These are phyloP conservation scores for Isoetes engelmannii DNA, from an alignment of 83 land plant species.

Conservation along the genomic window DNA sequence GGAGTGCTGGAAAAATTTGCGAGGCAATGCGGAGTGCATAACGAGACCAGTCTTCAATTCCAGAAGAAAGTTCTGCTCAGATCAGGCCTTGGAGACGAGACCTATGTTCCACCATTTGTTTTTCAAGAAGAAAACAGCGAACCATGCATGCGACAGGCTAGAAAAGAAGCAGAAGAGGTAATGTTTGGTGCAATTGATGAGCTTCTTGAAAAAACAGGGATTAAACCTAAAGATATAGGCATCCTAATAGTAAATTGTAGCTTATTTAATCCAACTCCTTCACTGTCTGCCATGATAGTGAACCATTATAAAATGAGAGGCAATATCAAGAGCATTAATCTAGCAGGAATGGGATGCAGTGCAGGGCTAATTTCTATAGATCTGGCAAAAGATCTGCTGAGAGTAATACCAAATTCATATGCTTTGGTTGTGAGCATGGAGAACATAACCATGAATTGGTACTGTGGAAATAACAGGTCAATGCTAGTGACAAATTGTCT, in stretches of 20 bases:
- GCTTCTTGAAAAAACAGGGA: background rate
- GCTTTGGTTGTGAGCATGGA: background rate
- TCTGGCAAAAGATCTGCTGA: background rate
- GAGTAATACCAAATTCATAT: background rate
- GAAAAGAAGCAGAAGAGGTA: background rate
- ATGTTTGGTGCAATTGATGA: background rate
- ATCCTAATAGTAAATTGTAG: background rate
- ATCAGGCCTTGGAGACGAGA: conserved; percentile 48
- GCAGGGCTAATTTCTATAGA: background rate
- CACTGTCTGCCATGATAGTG: background rate
- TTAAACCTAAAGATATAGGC: background rate
- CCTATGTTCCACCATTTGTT: conserved; percentile 36
- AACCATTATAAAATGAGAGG: conserved; percentile 1
- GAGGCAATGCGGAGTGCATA: conserved; percentile 26
- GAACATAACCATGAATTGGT: background rate
- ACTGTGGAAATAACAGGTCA: background rate
- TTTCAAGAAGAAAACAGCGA: conserved; percentile 17
- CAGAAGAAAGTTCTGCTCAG: conserved; percentile 34
- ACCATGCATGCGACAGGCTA: background rate
- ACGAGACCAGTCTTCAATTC: conserved; percentile 32
- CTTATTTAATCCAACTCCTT: background rate
- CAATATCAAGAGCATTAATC: background rate
- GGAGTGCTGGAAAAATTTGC: conserved; percentile 45
- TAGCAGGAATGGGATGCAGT: conserved; percentile 4
- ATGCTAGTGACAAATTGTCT: background rate